Evolutionary conservation across 78 protist species (phyloP).

Genomic region (Isochrysis galbana): DNA sequence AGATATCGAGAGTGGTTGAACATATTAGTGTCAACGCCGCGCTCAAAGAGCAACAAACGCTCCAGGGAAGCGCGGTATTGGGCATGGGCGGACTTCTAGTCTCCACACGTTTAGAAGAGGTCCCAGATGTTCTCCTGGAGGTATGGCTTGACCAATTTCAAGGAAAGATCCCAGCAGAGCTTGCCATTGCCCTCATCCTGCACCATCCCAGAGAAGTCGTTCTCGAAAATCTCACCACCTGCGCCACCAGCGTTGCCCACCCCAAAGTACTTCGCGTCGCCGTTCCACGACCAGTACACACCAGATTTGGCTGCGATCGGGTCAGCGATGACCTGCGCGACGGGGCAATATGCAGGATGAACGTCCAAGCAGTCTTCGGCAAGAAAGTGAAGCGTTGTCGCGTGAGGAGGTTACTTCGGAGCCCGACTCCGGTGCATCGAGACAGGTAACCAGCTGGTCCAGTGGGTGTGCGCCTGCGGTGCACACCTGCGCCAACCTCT

Average conservation of each 20-base stretch:
- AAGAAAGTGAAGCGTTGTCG: not conserved
- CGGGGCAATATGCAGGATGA: too few species aligned
- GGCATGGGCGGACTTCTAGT: too few species aligned
- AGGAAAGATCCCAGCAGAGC: not conserved
- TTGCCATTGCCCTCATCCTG: not conserved
- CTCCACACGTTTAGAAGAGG: too few species aligned
- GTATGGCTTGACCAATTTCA: not conserved
- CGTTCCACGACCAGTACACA: constrained; percentile 45
- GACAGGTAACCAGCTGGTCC: too few species aligned
- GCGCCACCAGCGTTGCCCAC: constrained; percentile 9
- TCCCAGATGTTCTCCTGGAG: too few species aligned
- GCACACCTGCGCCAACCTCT: constrained; percentile 33
- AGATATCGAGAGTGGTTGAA: too few species aligned
- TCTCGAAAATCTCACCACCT: constrained; percentile 32
- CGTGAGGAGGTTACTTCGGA: not conserved
- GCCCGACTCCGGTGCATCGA: not conserved
- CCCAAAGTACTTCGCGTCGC: constrained; percentile 1
- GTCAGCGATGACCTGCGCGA: not conserved
- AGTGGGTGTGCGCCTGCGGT: too few species aligned
- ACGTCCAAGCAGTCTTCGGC: not conserved
- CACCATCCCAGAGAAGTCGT: not conserved
- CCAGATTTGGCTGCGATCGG: not conserved
- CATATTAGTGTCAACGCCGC: too few species aligned
- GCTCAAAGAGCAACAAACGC: too few species aligned
- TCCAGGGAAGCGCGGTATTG: too few species aligned